Base-by-base conservation (phyloP, 306 rosid species). In the Mucuna pruriens region DNA sequence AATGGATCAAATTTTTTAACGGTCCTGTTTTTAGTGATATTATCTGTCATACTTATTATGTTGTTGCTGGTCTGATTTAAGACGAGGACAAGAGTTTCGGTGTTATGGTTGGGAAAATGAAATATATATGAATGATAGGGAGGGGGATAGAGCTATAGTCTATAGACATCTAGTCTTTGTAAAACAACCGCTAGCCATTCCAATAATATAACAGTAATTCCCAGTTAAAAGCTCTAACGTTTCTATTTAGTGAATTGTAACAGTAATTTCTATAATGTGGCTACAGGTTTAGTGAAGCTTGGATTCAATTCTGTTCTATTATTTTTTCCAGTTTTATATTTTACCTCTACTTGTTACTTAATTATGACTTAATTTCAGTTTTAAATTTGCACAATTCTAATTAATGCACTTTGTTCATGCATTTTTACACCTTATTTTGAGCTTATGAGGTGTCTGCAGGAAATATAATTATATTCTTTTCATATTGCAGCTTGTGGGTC, bases 401-500 rank as follows among this genome's bases (percentile, higher is more conserved):
- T 67, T 42, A 34, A 23, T 66, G 6, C 25, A 44, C 57, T 58
- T 82, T 61, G 31, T 51, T 78, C 49, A 4, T 38, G 12, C 4
- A 9, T 23, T 51, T 26, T 29, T 20, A 15, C 40, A 79, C 64
- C 45, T 20, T 51, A 11, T 66, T 33, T 57, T 31, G 13, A 36
- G 70, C 74, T 77, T 39, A 64, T 7, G 39, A 39, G 17, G 17
- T 58, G 13, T 46, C 52, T 81, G 60, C 19, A 19, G 61, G 22
- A 38, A 4, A 9, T 51, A 0, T 85, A 76, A 74, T 75, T 44
- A 45, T 73, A 13, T 63, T 63, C 7, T 76, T 68, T 55, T 81
- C 31, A 44, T 64, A 22, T 58, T 87, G 87, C 94, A 95, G 99
- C 99, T 95, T 85, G 99, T 93, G 82, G 99, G 96, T 33, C 96